phyloP scores from a whole-genome alignment of 768 basidiomycete species.

The Phaeolepiota aurea region DNA sequence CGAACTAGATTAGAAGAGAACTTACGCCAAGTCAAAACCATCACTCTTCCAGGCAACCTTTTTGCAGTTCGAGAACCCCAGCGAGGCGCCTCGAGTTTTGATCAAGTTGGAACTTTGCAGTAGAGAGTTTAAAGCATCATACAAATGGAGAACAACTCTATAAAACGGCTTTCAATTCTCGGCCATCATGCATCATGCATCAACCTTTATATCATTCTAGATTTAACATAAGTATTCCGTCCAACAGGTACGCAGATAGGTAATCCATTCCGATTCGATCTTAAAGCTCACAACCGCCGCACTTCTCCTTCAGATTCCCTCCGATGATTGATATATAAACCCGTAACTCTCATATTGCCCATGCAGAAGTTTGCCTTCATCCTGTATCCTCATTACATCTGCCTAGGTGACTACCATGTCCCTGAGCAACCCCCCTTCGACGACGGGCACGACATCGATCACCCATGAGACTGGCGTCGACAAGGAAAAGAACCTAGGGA shows the following conservation, averaged over 20 bases:
- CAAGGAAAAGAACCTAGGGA: not conserved
- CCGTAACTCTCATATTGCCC: not conserved
- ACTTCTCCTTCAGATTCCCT: conserved; percentile 13
- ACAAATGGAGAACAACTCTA: too few relatives aligned
- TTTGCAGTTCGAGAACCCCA: not conserved
- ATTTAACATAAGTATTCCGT: not conserved
- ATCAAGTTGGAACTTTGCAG: too few relatives aligned
- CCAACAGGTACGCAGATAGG: conserved; percentile 9
- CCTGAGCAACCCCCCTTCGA: not conserved
- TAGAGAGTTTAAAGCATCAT: too few relatives aligned
- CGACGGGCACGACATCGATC: not conserved
- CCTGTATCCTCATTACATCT: not conserved
- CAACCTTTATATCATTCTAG: not conserved
- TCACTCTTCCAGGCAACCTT: not conserved
- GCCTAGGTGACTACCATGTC: not conserved
- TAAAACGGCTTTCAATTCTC: too few relatives aligned
- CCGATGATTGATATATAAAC: conserved; percentile 7
- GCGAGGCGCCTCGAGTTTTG: not conserved
- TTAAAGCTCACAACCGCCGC: conserved; percentile 9
- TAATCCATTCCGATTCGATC: conserved; percentile 10
- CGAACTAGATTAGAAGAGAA: not conserved
- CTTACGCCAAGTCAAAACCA: not conserved
- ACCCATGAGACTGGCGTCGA: not conserved
- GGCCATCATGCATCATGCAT: too few relatives aligned
- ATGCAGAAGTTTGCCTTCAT: not conserved